Conservation (phyloP, 352 stramenopile genomes). For the Globisporangium barbulae region DNA sequence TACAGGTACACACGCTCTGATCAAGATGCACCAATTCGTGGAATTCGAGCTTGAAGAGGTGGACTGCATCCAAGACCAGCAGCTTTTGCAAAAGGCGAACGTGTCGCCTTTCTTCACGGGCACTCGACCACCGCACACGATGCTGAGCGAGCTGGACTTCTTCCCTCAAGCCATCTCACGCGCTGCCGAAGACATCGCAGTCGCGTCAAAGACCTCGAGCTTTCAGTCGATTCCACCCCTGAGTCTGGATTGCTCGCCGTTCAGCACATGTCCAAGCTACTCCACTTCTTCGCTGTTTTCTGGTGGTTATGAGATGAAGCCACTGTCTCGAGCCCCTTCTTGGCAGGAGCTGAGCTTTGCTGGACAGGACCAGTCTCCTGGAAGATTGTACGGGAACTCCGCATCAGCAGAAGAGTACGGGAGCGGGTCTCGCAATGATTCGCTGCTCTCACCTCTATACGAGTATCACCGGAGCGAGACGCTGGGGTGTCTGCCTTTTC, state of each 20-base stretch:
- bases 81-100: conserved; percentile 26
- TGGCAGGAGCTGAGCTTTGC: background rate
- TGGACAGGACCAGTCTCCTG: background rate
- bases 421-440: background rate
- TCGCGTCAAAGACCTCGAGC: background rate
- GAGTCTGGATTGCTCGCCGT: background rate
- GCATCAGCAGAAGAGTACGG: background rate
- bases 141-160: conserved; percentile 39
- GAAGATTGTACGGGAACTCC: background rate
- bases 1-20: background rate
- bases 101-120: conserved; percentile 39
- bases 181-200: background rate
- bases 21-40: conserved; percentile 19
- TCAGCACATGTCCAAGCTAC: background rate
- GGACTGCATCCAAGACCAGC: conserved; percentile 25
- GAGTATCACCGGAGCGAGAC: conserved; percentile 6
- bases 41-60: conserved; percentile 39
- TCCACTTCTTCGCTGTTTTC: background rate
- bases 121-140: conserved; percentile 16
- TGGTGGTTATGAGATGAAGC: background rate
- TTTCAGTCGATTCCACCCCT: conserved; percentile 4
- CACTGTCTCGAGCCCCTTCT: conserved; percentile 1
- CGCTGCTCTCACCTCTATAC: background rate
- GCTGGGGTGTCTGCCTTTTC: conserved; percentile 9
- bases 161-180: conserved; percentile 18